Evolutionary conservation across 2,329 filamentous ascomycete genomes (phyloP).

Genomic region (Juglanconis sp.): DNA sequence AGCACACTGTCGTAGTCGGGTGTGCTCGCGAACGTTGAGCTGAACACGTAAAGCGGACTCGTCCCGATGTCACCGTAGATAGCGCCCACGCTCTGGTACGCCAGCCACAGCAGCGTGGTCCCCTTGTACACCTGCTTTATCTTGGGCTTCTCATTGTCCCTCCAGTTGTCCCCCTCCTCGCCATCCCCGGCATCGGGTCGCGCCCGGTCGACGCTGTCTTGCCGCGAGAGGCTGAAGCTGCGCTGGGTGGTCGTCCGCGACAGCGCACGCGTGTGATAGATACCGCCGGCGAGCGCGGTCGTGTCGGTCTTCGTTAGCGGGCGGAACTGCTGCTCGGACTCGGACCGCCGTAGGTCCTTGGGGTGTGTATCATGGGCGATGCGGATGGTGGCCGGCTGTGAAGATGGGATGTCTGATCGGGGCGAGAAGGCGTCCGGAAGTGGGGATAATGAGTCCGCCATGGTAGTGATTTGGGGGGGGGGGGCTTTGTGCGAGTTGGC

Average conservation of each 20-base stretch:
- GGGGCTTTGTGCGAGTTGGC: not conserved
- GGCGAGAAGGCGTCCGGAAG: conserved; percentile 2
- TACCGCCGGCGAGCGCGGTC: conserved; percentile 18
- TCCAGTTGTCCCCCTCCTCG: conserved; percentile 22
- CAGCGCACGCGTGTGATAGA: conserved; percentile 20
- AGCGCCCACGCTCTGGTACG: conserved; percentile 63
- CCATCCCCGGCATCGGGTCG: conserved; percentile 9
- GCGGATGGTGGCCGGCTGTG: conserved; percentile 13
- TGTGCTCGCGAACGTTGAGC: conserved; percentile 57
- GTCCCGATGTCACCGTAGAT: conserved; percentile 54
- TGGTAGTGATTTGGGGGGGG: not conserved
- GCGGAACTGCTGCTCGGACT: conserved; percentile 14
- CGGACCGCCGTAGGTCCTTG: conserved; percentile 4
- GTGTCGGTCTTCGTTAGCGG: conserved; percentile 14
- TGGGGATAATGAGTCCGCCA: conserved; percentile 3
- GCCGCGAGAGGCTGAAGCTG: conserved; percentile 7
- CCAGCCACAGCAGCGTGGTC: conserved; percentile 33
- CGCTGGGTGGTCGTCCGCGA: conserved; percentile 12
- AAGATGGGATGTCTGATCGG: not conserved
- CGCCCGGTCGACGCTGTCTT: conserved; percentile 2
- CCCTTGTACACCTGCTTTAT: conserved; percentile 22
- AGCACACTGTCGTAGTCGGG: conserved; percentile 55
- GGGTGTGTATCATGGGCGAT: conserved; percentile 18
- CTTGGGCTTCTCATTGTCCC: conserved; percentile 15
- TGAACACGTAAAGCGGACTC: conserved; percentile 66